Conservation (phyloP, 192 early-diverging fungal species). For the Jimgerdemannia flammicorona region DNA sequence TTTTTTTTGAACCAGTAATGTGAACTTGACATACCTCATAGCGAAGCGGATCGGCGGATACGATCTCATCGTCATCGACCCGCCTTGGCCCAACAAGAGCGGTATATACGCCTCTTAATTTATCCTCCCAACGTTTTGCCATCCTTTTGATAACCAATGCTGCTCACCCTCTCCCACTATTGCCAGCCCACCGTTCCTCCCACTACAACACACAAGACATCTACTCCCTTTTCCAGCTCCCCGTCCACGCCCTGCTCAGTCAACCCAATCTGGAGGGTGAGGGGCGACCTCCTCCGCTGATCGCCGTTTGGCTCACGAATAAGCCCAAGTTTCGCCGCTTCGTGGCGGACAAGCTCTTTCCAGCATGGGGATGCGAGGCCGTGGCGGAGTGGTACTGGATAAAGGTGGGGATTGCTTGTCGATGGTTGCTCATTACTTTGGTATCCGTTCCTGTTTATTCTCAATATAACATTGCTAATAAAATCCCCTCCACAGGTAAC, state of each 20-base stretch:
- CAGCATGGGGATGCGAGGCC: slow-evolving; percentile 51
- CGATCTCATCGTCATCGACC: slow-evolving; percentile 55
- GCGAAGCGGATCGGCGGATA: slow-evolving; percentile 26
- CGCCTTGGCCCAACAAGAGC: slow-evolving; percentile 70
- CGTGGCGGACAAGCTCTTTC: slow-evolving; percentile 62
- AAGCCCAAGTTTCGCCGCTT: slow-evolving; percentile 55
- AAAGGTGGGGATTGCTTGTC: slow-evolving; percentile 26
- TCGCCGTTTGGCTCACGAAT: slow-evolving; percentile 75
- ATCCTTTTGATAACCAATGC: neutral
- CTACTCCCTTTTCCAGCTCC: slow-evolving; percentile 64
- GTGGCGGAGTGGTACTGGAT: slow-evolving; percentile 64
- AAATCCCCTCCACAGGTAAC: slow-evolving; percentile 23
- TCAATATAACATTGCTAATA: neutral
- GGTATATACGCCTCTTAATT: slow-evolving; percentile 21
- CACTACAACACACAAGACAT: slow-evolving; percentile 57
- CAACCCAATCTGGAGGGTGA: neutral
- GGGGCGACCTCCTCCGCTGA: slow-evolving; percentile 10
- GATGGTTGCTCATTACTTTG: neutral
- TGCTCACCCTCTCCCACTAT: no score
- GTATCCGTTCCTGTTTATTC: neutral
- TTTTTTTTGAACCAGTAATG: neutral
- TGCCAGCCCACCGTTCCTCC: slow-evolving; percentile 26
- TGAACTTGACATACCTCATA: slow-evolving; percentile 1
- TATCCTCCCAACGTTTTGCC: neutral
- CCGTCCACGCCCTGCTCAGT: slow-evolving; percentile 41